Conservation (phyloP, 2,329 filamentous ascomycete genomes). For the Pseudogymnoascus sp. region DNA sequence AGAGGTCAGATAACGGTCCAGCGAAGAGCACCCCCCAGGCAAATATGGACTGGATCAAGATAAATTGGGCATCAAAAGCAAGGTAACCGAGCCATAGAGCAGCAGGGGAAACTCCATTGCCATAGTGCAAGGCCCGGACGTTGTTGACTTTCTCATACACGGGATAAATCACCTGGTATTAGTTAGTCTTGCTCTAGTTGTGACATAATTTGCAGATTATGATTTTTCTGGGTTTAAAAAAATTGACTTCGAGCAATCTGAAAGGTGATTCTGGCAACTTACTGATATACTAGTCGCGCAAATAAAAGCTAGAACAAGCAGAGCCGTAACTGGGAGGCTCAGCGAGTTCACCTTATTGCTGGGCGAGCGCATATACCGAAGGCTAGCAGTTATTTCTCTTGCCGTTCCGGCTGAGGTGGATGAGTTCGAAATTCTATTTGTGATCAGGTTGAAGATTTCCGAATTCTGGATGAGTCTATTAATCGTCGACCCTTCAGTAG, state of each 20-base stretch:
- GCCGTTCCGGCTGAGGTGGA: constrained; percentile 16
- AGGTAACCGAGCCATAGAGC: constrained; percentile 25
- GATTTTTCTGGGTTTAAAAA: neutral
- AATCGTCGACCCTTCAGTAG: neutral
- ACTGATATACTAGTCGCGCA: constrained; percentile 19
- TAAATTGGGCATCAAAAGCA: constrained; percentile 24
- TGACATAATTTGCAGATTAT: neutral
- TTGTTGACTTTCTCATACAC: constrained; percentile 22
- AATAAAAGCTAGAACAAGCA: constrained; percentile 22
- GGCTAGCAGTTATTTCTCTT: constrained; percentile 8
- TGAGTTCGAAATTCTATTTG: constrained; percentile 21
- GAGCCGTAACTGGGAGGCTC: constrained; percentile 17
- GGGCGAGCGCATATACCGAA: constrained; percentile 16
- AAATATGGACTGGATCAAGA: constrained; percentile 21
- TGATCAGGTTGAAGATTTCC: constrained; percentile 19
- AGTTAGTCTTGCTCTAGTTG: neutral
- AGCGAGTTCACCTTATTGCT: constrained; percentile 14
- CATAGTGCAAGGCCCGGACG: constrained; percentile 24
- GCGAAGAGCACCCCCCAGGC: constrained; percentile 21
- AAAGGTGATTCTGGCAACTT: neutral
- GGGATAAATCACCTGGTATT: constrained; percentile 19
- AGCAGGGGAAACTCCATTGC: constrained; percentile 24
- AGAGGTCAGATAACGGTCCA: constrained; percentile 16
- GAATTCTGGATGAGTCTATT: neutral
- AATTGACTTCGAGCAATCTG: neutral